These are phyloP conservation scores for Ichthyophthirius multifiliis DNA, from an alignment of 169 alveolate genomes.

Conservation along the genomic window DNA sequence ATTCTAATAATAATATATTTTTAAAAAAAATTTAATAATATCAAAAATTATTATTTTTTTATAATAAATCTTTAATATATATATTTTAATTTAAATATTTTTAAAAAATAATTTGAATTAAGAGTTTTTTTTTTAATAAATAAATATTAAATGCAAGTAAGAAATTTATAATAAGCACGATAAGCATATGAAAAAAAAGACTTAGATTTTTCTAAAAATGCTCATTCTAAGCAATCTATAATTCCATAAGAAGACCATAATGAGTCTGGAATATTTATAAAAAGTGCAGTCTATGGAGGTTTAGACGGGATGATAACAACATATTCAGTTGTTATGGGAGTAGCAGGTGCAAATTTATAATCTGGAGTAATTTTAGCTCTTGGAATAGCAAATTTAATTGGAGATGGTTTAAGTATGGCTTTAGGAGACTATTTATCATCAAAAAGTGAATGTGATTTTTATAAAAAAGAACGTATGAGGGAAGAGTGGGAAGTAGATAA, in stretches of 20 bases:
- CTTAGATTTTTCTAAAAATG: constrained; percentile 15
- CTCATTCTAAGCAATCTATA: constrained; percentile 14
- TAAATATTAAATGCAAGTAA: not conserved
- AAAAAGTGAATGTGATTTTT: constrained; percentile 28
- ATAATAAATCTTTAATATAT: too few species aligned
- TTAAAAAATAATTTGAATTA: too few species aligned
- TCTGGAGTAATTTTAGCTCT: constrained; percentile 22
- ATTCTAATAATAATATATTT: too few species aligned
- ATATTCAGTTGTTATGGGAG: constrained; percentile 40
- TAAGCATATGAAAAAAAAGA: constrained; percentile 22
- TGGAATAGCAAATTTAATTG: constrained; percentile 41
- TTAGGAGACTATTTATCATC: constrained; percentile 40
- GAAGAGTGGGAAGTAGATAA: constrained; percentile 45
- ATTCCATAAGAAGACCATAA: constrained; percentile 1
- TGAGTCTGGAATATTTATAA: constrained; percentile 20
- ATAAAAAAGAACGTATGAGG: constrained; percentile 29
- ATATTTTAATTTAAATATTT: too few species aligned
- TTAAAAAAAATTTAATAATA: too few species aligned
- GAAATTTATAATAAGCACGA: constrained; percentile 22
- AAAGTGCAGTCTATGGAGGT: constrained; percentile 45
- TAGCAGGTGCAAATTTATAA: constrained; percentile 32
- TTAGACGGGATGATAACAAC: constrained; percentile 42
- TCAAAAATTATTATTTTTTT: too few species aligned
- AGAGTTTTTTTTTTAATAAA: too few species aligned
- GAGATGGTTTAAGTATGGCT: constrained; percentile 41